These are phyloP conservation scores for Vachellia collinsii DNA, from an alignment of 306 rosid genomes.

Conservation along the genomic window DNA sequence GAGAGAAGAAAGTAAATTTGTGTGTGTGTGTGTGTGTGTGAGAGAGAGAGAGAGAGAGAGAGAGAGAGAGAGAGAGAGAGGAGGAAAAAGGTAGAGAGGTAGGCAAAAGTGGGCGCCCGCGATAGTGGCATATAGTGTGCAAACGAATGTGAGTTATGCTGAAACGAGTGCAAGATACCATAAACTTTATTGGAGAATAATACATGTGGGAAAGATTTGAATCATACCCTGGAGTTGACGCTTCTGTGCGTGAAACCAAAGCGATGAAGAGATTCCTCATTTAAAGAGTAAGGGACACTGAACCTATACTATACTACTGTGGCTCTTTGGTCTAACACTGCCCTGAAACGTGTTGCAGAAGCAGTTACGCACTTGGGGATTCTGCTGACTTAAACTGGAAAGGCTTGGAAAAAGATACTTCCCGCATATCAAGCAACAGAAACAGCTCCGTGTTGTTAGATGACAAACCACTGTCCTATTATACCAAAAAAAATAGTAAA, in stretches of 20 bases:
- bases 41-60: no score
- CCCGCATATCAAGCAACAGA: neutral
- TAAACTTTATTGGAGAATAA: neutral
- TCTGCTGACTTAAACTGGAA: conserved; percentile 40
- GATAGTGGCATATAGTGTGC: conserved; percentile 34
- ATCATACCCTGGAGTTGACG: conserved; percentile 26
- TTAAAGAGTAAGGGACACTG: conserved; percentile 33
- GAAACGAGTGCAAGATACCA: conserved; percentile 37
- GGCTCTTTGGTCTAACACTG: neutral
- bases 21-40: no score
- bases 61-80: no score
- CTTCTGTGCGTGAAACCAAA: conserved; percentile 50
- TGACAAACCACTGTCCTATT: neutral
- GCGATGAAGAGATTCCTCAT: conserved; percentile 28
- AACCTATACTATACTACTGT: neutral
- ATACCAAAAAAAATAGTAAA: neutral
- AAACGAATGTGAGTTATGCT: conserved; percentile 23
- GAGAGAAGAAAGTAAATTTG: neutral
- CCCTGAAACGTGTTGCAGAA: conserved; percentile 19
- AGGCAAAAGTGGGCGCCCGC: conserved; percentile 23
- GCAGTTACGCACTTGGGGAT: neutral
- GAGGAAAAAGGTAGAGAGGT: neutral
- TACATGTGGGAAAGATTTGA: neutral
- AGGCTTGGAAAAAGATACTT: conserved; percentile 33
- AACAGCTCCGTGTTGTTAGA: neutral